Percentiles rank a stretch among this genome's conserved stretches.
phyloP scores from a whole-genome alignment of 305 asterid genomes.

The Solanum aculeatissimum region DNA sequence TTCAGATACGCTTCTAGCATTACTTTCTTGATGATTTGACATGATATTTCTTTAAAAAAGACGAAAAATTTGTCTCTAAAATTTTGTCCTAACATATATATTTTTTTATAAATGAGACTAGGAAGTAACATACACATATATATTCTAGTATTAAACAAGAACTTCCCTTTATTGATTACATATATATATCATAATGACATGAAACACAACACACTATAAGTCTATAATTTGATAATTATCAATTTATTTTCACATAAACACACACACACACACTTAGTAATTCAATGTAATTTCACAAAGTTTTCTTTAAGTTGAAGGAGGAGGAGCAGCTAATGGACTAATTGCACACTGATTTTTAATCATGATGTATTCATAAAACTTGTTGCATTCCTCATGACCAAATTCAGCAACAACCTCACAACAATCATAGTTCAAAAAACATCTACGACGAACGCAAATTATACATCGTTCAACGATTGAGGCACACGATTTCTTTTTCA shows the following conservation, averaged over 20 bases:
- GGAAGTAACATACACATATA: not conserved
- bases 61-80: not conserved
- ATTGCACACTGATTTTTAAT: not conserved
- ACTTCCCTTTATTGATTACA: not conserved
- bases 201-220: not conserved
- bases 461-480: not conserved
- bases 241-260: not conserved
- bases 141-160: not conserved
- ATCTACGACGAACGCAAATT: not conserved
- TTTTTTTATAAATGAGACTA: not conserved
- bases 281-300: not conserved
- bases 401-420: not conserved
- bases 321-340: not conserved
- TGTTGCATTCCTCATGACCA: not conserved
- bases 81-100: not conserved
- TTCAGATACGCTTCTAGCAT: too few species aligned
- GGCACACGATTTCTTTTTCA: not conserved
- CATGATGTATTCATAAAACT: not conserved
- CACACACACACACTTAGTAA: not conserved
- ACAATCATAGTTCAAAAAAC: not conserved
- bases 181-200: not conserved
- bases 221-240: not conserved
- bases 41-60: not conserved
- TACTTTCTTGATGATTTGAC: not conserved
- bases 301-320: not conserved